Percentiles rank a stretch among this genome's conserved stretches.
These are phyloP conservation scores for Tremellales sp. DNA, from an alignment of 1,284 basidiomycete species.

Conservation along the genomic window DNA sequence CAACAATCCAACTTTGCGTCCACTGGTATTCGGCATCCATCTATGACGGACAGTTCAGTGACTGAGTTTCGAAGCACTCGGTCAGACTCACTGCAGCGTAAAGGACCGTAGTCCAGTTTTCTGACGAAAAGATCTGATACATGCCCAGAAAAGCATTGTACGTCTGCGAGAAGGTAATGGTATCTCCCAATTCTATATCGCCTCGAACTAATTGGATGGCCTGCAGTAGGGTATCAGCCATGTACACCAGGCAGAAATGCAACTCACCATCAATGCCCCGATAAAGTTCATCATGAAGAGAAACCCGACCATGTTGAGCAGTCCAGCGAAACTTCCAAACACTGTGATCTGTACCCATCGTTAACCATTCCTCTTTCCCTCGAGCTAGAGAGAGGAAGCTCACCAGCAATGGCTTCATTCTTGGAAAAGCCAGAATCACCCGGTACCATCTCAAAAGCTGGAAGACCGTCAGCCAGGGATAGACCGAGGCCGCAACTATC, in stretches of 20 bases:
- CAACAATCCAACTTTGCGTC: conserved; percentile 69
- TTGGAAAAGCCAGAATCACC: conserved; percentile 63
- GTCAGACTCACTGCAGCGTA: conserved; percentile 59
- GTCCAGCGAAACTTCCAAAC: conserved; percentile 87
- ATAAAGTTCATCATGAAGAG: conserved; percentile 85
- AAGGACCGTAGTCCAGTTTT: conserved; percentile 88
- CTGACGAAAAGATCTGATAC: conserved; percentile 90
- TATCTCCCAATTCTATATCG: conserved; percentile 56
- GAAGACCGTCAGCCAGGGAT: conserved; percentile 89
- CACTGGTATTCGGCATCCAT: conserved; percentile 59
- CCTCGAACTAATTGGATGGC: conserved; percentile 60
- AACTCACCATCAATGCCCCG: conserved; percentile 70
- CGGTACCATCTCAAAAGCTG: conserved; percentile 88
- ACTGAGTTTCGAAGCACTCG: not conserved
- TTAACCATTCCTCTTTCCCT: not conserved
- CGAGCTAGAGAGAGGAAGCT: conserved; percentile 2
- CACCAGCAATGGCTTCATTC: conserved; percentile 40
- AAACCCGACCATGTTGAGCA: conserved; percentile 92
- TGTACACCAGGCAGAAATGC: conserved; percentile 49
- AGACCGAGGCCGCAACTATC: conserved; percentile 63
- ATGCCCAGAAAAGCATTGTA: conserved; percentile 86
- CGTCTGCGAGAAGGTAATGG: conserved; percentile 80
- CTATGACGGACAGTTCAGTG: conserved; percentile 11
- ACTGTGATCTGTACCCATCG: conserved; percentile 62
- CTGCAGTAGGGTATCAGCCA: conserved; percentile 17